Evolutionary conservation across 1,284 basidiomycete genomes (phyloP).

Genomic region (Boletus hoseneyae): DNA sequence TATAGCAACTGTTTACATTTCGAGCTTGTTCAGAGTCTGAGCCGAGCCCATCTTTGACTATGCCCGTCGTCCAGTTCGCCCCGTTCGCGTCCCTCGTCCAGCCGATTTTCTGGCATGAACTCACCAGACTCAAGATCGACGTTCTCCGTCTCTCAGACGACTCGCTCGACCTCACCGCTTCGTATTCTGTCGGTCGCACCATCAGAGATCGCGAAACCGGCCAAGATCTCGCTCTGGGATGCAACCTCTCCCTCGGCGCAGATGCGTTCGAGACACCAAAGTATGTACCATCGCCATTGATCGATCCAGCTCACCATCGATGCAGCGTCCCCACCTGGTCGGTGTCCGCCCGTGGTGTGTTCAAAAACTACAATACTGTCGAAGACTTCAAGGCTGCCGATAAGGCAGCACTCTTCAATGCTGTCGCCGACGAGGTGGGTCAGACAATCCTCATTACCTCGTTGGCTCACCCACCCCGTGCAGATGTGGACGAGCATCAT

Average conservation of each 20-base stretch:
- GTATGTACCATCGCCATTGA: constrained; percentile 33
- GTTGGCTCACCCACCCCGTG: constrained; percentile 2
- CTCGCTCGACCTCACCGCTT: constrained; percentile 59
- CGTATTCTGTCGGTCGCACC: constrained; percentile 69
- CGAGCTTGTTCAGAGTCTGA: constrained; percentile 3
- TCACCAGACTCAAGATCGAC: constrained; percentile 89
- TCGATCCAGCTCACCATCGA: constrained; percentile 10
- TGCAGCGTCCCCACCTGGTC: constrained; percentile 42
- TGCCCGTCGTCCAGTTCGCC: constrained; percentile 78
- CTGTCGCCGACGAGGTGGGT: constrained; percentile 58
- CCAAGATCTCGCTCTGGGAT: constrained; percentile 57
- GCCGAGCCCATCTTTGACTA: constrained; percentile 14
- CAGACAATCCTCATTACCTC: background rate
- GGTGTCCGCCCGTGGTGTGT: constrained; percentile 52
- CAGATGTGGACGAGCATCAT: constrained; percentile 67
- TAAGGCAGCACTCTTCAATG: constrained; percentile 82
- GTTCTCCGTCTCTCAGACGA: constrained; percentile 83
- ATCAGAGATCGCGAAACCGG: constrained; percentile 75
- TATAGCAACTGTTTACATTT: constrained; percentile 4
- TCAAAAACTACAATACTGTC: constrained; percentile 96
- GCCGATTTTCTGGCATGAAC: constrained; percentile 91
- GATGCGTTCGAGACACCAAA: constrained; percentile 51
- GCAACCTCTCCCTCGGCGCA: constrained; percentile 54
- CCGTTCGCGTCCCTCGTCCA: constrained; percentile 86
- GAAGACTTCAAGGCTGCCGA: constrained; percentile 93